Conservation (phyloP, 2,329 filamentous ascomycete species). For the Claviceps spartinae region DNA sequence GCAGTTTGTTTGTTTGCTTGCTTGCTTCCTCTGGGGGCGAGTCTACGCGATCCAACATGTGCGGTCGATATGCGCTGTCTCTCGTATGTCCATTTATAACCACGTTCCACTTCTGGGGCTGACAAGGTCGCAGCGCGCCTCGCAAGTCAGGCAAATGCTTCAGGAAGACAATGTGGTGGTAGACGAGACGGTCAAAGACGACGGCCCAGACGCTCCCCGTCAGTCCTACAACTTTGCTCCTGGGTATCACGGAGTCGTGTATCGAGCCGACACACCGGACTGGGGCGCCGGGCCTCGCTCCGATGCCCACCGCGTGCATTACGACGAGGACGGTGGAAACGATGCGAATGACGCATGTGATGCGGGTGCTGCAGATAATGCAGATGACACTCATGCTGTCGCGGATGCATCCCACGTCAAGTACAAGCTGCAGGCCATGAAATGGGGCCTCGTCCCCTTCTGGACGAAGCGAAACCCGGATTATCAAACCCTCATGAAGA, state of each 20-base stretch:
- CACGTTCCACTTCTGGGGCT: background rate
- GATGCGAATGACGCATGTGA: constrained; percentile 1
- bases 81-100: constrained; percentile 14
- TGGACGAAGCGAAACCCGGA: constrained; percentile 81
- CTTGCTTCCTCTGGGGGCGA: too few relatives aligned
- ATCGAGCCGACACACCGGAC: constrained; percentile 59
- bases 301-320: background rate
- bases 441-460: constrained; percentile 88
- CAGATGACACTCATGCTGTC: too few relatives aligned
- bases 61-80: constrained; percentile 23
- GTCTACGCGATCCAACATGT: constrained; percentile 14
- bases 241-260: constrained; percentile 72
- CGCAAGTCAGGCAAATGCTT: constrained; percentile 60
- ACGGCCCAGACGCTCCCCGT: constrained; percentile 39
- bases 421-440: constrained; percentile 86
- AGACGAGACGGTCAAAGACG: constrained; percentile 55
- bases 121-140: constrained; percentile 46
- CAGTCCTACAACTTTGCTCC: constrained; percentile 91
- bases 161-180: constrained; percentile 62
- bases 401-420: constrained; percentile 21
- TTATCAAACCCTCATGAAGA: constrained; percentile 66
- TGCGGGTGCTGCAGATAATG: background rate
- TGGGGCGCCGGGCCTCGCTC: constrained; percentile 34
- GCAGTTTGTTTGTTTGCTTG: too few relatives aligned
- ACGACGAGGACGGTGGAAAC: background rate